A percentile compares a stretch with the other conserved stretches of the same genome.
Conservation (phyloP, 805 yeast species). For the Candida qinlingensis region DNA sequence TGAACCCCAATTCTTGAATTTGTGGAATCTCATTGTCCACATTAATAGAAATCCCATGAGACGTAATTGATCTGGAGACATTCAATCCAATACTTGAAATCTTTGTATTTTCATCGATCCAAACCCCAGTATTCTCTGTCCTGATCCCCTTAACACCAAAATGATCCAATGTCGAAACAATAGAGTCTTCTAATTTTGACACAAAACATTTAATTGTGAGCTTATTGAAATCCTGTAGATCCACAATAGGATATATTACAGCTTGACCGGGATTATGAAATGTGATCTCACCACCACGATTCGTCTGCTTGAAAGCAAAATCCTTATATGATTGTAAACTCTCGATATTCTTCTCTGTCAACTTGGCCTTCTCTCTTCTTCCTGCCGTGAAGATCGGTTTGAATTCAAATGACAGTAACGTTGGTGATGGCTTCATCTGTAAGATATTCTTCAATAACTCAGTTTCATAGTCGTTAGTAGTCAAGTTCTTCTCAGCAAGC, state of each 20-base stretch:
- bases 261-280: slow-evolving; percentile 96
- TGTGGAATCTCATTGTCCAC: slow-evolving; percentile 66
- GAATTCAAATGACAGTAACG: slow-evolving; percentile 78
- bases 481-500: slow-evolving; percentile 34
- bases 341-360: slow-evolving; percentile 27
- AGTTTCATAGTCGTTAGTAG: slow-evolving; percentile 43
- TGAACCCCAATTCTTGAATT: slow-evolving; percentile 54
- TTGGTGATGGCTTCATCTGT: slow-evolving; percentile 54
- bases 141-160: slow-evolving; percentile 38
- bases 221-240: slow-evolving; percentile 53
- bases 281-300: slow-evolving; percentile 93
- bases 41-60: slow-evolving; percentile 87
- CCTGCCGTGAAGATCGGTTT: slow-evolving; percentile 90
- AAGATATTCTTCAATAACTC: slow-evolving; percentile 38
- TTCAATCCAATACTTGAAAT: slow-evolving; percentile 90
- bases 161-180: slow-evolving; percentile 40
- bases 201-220: slow-evolving; percentile 64
- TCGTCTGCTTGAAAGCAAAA: slow-evolving; percentile 70
- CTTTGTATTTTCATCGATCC: slow-evolving; percentile 57
- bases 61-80: slow-evolving; percentile 75
- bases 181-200: slow-evolving; percentile 51
- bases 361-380: slow-evolving; percentile 60
- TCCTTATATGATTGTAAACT: slow-evolving; percentile 28
- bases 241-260: slow-evolving; percentile 76
- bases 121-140: slow-evolving; percentile 82